Conservation (phyloP, 345 rosid species). For the Barbarea vulgaris region DNA sequence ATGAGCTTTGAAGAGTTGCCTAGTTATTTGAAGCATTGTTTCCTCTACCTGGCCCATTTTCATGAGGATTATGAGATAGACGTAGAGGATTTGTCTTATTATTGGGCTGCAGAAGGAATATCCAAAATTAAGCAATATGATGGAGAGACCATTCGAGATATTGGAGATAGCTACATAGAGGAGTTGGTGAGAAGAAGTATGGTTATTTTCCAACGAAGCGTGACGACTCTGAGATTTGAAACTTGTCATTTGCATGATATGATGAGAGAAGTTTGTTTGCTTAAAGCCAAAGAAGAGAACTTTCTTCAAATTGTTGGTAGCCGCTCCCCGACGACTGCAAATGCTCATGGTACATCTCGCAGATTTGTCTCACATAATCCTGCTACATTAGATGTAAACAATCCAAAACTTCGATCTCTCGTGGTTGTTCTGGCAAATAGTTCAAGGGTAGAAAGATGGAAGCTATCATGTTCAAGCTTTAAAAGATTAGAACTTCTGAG, state of each 20-base stretch:
- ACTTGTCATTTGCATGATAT: conserved; percentile 19
- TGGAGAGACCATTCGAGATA: conserved; percentile 28
- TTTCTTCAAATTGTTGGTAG: not conserved
- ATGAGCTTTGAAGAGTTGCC: conserved; percentile 26
- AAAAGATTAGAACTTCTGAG: conserved; percentile 29
- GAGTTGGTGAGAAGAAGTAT: conserved; percentile 37
- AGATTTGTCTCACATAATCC: conserved; percentile 22
- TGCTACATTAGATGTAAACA: not conserved
- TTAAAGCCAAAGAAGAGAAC: conserved; percentile 20
- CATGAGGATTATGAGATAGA: conserved; percentile 35
- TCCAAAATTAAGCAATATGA: not conserved
- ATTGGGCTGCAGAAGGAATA: conserved; percentile 51
- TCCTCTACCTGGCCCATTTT: conserved; percentile 19
- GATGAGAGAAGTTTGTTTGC: conserved; percentile 29
- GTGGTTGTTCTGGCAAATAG: not conserved
- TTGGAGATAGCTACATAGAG: conserved; percentile 28
- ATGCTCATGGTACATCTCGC: not conserved
- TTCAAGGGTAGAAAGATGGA: not conserved
- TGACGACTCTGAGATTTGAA: not conserved
- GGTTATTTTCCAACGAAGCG: conserved; percentile 28
- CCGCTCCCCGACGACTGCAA: too few relatives aligned
- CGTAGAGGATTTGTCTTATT: conserved; percentile 12
- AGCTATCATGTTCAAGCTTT: not conserved
- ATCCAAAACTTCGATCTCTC: conserved; percentile 1
- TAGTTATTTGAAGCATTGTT: not conserved